Evolutionary conservation across 1,284 basidiomycete genomes (phyloP).

Genomic region (Coniferiporia weirii): DNA sequence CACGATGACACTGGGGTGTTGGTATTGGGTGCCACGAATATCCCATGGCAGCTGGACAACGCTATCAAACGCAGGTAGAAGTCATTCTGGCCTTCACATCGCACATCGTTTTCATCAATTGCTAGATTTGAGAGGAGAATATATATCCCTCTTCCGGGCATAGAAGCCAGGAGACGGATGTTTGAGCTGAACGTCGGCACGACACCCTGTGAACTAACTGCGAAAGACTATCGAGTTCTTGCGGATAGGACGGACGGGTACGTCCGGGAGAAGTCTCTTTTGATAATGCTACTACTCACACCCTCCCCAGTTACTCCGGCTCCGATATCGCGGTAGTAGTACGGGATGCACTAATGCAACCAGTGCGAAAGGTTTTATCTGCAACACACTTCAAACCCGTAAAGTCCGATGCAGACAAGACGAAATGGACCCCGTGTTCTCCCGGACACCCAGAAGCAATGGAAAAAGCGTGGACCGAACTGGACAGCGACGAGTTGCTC

Average conservation of each 20-base stretch:
- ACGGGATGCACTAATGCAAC: constrained; percentile 97
- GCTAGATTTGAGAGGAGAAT: constrained; percentile 92
- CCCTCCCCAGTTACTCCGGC: constrained; percentile 69
- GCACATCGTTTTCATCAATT: constrained; percentile 1
- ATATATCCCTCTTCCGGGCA: constrained; percentile 94
- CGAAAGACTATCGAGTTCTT: constrained; percentile 77
- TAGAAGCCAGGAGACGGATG: constrained; percentile 91
- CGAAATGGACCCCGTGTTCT: constrained; percentile 88
- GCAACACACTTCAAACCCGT: constrained; percentile 93
- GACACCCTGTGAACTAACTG: constrained; percentile 82
- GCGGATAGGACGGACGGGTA: constrained; percentile 87
- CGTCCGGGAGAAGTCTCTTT: constrained; percentile 19
- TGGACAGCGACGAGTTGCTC: constrained; percentile 84
- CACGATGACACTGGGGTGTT: constrained; percentile 96
- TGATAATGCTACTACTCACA: constrained; percentile 4
- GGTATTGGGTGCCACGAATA: constrained; percentile 98
- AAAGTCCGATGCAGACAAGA: constrained; percentile 32
- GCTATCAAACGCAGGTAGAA: constrained; percentile 92
- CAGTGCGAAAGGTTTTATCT: constrained; percentile 91
- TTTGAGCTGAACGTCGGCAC: constrained; percentile 95
- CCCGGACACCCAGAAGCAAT: constrained; percentile 84
- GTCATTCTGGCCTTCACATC: background rate
- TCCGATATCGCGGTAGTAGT: constrained; percentile 96
- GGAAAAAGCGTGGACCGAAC: constrained; percentile 92
- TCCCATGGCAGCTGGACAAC: constrained; percentile 95